These are phyloP conservation scores for Puccinia coronata DNA, from an alignment of 1,284 basidiomycete species.

Conservation along the genomic window DNA sequence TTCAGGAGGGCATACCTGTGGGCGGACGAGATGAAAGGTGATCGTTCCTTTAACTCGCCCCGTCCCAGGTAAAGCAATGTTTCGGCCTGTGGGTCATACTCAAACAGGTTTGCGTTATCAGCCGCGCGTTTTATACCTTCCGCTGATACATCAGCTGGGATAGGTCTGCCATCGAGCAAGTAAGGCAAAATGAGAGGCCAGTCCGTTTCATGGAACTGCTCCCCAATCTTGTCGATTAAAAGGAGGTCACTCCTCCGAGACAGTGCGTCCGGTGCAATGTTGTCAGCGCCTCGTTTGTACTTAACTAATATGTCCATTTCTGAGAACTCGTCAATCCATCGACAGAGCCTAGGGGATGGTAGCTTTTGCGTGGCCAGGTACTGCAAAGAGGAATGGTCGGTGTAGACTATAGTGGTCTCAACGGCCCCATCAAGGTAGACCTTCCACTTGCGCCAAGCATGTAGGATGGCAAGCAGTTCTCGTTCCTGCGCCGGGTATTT, in stretches of 20 bases:
- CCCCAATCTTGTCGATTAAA: not conserved
- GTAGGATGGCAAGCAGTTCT: not conserved
- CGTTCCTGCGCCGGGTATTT: not conserved
- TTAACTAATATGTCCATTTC: not conserved
- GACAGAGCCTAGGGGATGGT: not conserved
- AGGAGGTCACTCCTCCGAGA: not conserved
- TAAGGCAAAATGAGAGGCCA: conserved; percentile 8
- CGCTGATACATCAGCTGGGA: not conserved
- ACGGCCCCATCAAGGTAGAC: not conserved
- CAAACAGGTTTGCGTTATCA: not conserved
- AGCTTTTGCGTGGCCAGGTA: not conserved
- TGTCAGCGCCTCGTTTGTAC: no score
- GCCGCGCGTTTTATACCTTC: not conserved
- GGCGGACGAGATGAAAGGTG: not conserved
- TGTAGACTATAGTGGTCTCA: not conserved
- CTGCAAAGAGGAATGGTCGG: not conserved
- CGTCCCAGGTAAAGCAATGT: not conserved
- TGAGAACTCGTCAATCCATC: not conserved
- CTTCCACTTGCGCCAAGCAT: not conserved
- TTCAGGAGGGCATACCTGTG: no score
- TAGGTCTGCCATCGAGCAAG: not conserved
- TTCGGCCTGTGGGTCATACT: not conserved
- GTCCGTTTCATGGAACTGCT: not conserved
- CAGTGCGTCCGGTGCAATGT: not conserved
- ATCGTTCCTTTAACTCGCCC: no score